Base-by-base conservation (phyloP, 768 basidiomycete genomes). In the Macrolepiota fuliginosa region DNA sequence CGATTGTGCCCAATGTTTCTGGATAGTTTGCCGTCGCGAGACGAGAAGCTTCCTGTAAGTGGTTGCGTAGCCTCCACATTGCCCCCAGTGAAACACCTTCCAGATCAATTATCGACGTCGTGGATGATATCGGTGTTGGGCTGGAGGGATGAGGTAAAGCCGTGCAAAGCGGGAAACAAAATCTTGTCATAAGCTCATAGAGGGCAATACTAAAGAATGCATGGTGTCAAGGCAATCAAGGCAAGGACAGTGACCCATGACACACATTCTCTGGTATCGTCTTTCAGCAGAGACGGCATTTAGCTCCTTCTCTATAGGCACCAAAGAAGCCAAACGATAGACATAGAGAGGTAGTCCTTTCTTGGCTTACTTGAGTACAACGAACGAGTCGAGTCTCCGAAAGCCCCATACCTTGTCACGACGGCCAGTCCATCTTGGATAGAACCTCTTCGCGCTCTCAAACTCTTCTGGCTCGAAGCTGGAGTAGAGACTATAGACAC, bases 11-110 rank as follows among this genome's bases (percentile, higher is more conserved):
- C 45, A 92, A 76, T 0, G 90, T 91, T 72, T 94, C 92, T 1
- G 92, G 91, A 69, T 93, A 93, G 66, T 92, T 88, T 7, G 89
- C 89, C 0, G 89, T 90, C 0, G 89, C 90, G 45, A 94, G 79
- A 19, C 76, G 76, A 5, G 88, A 87, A 0, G 92, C 89, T 68
- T 92, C 87, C 64, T 90, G 87, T 17, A 94, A 82, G 69, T 91
- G 91, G 49, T 69, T 73, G 24, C 90, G 83, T 24, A 92, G 80
- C 40, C 77, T 73, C 89, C 91, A 94, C 76, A 93, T 83, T 0
- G 83, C 76, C 35, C 77, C 71, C 4, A 94, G 74, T 6, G 89
- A 83, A 61, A 87, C 81, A 46, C 76, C 74, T 25, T 78, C 77
- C n/a, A 94, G 77, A 71, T 94, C 91, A 66, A 92, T 86, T 69